These are phyloP conservation scores for Datura wrightii DNA, from an alignment of 257 asterid genomes.

Conservation along the genomic window DNA sequence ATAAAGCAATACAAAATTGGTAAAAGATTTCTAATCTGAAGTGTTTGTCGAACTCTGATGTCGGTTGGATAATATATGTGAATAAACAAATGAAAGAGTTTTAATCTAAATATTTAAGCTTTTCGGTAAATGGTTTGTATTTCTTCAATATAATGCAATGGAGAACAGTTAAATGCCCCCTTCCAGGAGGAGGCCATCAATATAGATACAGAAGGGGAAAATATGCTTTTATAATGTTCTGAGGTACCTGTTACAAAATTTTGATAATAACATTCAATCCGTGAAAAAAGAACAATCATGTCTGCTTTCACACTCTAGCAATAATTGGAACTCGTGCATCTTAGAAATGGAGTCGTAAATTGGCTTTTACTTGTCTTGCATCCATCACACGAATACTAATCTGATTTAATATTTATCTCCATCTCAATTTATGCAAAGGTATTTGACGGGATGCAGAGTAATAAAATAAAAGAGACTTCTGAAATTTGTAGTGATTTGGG, in stretches of 20 bases:
- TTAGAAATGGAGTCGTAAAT: neutral
- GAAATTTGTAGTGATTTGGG: neutral
- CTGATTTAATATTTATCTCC: neutral
- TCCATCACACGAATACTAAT: neutral
- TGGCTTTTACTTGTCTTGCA: neutral
- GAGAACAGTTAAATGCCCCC: neutral
- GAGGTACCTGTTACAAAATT: neutral
- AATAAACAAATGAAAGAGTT: neutral
- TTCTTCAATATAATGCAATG: neutral
- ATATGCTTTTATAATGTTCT: neutral
- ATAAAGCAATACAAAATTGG: slow-evolving; percentile 8
- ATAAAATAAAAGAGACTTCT: neutral
- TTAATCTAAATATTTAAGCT: neutral
- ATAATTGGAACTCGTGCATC: neutral
- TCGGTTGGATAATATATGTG: neutral
- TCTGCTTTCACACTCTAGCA: neutral
- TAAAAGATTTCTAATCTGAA: neutral
- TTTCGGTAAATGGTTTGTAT: neutral
- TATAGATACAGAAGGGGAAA: neutral
- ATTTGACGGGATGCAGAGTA: neutral
- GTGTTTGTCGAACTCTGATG: neutral
- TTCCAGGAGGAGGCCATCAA: neutral
- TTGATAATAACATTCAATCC: neutral
- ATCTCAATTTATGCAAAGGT: neutral
- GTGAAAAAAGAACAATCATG: neutral